Evolutionary conservation across 805 yeast species (phyloP).

Genomic region (Saturnispora bothae): DNA sequence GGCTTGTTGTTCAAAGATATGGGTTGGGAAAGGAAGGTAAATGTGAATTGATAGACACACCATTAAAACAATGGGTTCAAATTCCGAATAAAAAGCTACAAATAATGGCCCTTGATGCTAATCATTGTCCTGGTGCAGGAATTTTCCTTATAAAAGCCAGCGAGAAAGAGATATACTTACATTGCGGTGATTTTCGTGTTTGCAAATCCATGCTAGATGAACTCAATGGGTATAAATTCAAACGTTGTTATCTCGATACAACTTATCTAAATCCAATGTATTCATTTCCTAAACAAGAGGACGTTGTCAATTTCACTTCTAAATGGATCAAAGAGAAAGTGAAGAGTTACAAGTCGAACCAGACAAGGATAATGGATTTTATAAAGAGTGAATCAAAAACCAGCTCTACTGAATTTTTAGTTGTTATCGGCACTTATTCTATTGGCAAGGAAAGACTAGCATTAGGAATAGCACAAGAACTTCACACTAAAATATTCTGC

Average conservation of each 20-base stretch:
- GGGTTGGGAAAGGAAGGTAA: slow-evolving; percentile 23
- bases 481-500: slow-evolving; percentile 47
- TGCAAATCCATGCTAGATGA: slow-evolving; percentile 38
- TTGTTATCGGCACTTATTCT: slow-evolving; percentile 77
- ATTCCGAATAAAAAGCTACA: slow-evolving; percentile 33
- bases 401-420: slow-evolving; percentile 26
- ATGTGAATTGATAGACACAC: slow-evolving; percentile 28
- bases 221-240: slow-evolving; percentile 27
- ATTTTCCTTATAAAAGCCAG: slow-evolving; percentile 56
- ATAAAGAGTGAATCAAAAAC: slow-evolving; percentile 5
- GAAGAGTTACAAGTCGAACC: slow-evolving; percentile 17
- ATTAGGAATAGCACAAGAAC: slow-evolving; percentile 41
- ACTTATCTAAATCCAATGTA: slow-evolving; percentile 74
- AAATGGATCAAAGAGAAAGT: slow-evolving; percentile 32
- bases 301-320: slow-evolving; percentile 53
- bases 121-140: slow-evolving; percentile 95
- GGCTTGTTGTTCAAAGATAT: slow-evolving; percentile 43
- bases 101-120: slow-evolving; percentile 69
- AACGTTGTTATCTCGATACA: slow-evolving; percentile 75
- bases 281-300: slow-evolving; percentile 66
- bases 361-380: slow-evolving; percentile 30
- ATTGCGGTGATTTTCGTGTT: slow-evolving; percentile 92
- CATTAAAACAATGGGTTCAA: slow-evolving; percentile 28
- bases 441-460: slow-evolving; percentile 92
- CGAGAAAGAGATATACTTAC: slow-evolving; percentile 38